Evolutionary conservation across 192 early-diverging fungal species (phyloP), one percentile per base, ranked within the genome.

Genomic region (Rhizoclosmatium sp.): DNA sequence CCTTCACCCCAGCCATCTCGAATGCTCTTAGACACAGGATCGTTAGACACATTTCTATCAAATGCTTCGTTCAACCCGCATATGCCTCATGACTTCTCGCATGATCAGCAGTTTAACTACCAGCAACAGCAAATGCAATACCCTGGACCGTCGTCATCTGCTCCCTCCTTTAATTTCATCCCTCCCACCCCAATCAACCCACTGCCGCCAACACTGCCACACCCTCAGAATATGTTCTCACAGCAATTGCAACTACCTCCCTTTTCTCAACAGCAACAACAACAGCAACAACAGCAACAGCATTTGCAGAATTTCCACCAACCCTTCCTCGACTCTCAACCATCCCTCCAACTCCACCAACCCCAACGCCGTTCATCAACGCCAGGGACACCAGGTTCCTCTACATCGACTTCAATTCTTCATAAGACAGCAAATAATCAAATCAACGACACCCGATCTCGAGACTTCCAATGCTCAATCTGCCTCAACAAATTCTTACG

Each of bases 401-500:
- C 40, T 16, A 58, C 56, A n/a, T 16, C 56, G 14, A 58, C 14
- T n/a, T 58, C 56, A 58, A 58, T 64, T 39, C 9, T 41, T 16
- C 10, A 5, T 16, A 5, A 9, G 1, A 64, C 61, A 19, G 7
- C 61, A 54, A 54, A 54, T 16, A 54, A 54, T 16, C 5, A 12
- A 21, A 41, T 64, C 7, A 41, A 5, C 7, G 61, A 64, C 44
- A 44, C 46, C 14, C 67, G 67, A 42, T 42, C 10, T 21, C 39
- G 46, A 16, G 4, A 40, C 16, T 56, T 56, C 4, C 19, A 49
- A 56, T 71, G 70, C 40, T 9, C 7, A 19, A 19, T 14, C 4
- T 71, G 70, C 4, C 48, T n/a, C 10, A 71, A 71, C 10, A 16
- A 4, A 39, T 71, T 10, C 51, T 41, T 71, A 7, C 70, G 70